Evolutionary conservation across 2,329 filamentous ascomycete genomes (phyloP).

Genomic region (Fusarium humuli): DNA sequence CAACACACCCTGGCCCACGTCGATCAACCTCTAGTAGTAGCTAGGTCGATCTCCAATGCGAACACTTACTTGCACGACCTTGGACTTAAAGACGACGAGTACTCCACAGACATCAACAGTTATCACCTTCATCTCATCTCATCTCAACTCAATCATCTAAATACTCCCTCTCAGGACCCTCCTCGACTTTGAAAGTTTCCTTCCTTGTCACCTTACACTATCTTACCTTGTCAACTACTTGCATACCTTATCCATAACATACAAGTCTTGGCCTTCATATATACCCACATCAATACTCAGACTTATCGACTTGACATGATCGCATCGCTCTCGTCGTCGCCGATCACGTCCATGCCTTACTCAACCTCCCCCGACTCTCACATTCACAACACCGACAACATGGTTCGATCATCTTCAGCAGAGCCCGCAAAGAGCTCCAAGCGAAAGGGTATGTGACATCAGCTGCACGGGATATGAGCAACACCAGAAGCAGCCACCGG

Average conservation of each 20-base stretch:
- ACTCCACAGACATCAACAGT: conserved; percentile 42
- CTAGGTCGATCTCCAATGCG: conserved; percentile 47
- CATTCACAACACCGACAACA: conserved; percentile 42
- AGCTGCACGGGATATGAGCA: conserved; percentile 1
- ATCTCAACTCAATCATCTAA: conserved; percentile 35
- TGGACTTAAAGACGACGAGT: conserved; percentile 35
- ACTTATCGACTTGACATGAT: conserved; percentile 32
- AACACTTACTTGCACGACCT: conserved; percentile 44
- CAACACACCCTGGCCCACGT: conserved; percentile 40
- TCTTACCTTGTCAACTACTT: not conserved
- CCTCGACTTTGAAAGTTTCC: conserved; percentile 6
- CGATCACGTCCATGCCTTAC: conserved; percentile 25
- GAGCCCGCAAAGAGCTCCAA: conserved; percentile 59
- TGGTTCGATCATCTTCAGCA: conserved; percentile 58
- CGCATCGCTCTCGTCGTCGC: conserved; percentile 19
- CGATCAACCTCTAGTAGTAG: conserved; percentile 42
- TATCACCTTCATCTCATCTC: conserved; percentile 33
- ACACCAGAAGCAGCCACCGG: conserved; percentile 4
- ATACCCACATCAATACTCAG: conserved; percentile 18
- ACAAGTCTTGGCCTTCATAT: conserved; percentile 30
- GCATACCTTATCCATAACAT: conserved; percentile 21
- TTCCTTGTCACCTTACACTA: not conserved
- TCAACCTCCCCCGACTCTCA: conserved; percentile 24
- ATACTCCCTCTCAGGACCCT: conserved; percentile 35
- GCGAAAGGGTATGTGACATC: conserved; percentile 57